phyloP scores from a whole-genome alignment of 306 rosid genomes.

The Dalbergia cochinchinensis region DNA sequence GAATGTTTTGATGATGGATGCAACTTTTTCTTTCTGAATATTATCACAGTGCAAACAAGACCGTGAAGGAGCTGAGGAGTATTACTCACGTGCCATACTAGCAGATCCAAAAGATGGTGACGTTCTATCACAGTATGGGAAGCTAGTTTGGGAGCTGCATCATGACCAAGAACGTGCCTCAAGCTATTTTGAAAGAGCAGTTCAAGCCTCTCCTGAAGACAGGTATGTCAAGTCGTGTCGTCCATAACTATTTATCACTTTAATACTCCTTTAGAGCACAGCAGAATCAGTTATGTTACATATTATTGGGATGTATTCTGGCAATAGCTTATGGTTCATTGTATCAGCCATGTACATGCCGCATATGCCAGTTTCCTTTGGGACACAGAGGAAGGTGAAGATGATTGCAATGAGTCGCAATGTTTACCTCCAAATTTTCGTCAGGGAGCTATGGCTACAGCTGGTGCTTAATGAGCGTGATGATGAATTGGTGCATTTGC shows the following conservation, averaged over 20 bases:
- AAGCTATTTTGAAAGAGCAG: slow-evolving; percentile 73
- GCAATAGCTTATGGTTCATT: slow-evolving; percentile 38
- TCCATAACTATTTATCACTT: neutral
- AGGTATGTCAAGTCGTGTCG: slow-evolving; percentile 58
- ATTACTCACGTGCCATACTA: slow-evolving; percentile 81
- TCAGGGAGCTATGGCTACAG: slow-evolving; percentile 59
- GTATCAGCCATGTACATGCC: slow-evolving; percentile 83
- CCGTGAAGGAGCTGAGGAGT: slow-evolving; percentile 63
- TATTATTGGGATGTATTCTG: slow-evolving; percentile 14
- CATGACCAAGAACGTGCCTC: slow-evolving; percentile 74
- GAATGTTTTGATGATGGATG: slow-evolving; percentile 35
- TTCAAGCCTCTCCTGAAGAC: slow-evolving; percentile 82
- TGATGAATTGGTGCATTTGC: neutral
- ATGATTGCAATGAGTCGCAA: slow-evolving; percentile 23
- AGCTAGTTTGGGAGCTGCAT: slow-evolving; percentile 79
- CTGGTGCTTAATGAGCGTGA: slow-evolving; percentile 50
- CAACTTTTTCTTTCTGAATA: neutral
- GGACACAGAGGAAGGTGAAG: slow-evolving; percentile 73
- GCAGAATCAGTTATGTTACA: neutral
- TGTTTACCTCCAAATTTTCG: slow-evolving; percentile 44
- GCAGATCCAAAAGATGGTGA: slow-evolving; percentile 85
- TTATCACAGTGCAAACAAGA: slow-evolving; percentile 70
- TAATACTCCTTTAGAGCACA: neutral
- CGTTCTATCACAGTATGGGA: slow-evolving; percentile 77
- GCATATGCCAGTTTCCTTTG: slow-evolving; percentile 90